These are phyloP conservation scores for peach (Prunus persica) DNA, from an alignment of 306 rosid genomes.

Conservation along the genomic window DNA sequence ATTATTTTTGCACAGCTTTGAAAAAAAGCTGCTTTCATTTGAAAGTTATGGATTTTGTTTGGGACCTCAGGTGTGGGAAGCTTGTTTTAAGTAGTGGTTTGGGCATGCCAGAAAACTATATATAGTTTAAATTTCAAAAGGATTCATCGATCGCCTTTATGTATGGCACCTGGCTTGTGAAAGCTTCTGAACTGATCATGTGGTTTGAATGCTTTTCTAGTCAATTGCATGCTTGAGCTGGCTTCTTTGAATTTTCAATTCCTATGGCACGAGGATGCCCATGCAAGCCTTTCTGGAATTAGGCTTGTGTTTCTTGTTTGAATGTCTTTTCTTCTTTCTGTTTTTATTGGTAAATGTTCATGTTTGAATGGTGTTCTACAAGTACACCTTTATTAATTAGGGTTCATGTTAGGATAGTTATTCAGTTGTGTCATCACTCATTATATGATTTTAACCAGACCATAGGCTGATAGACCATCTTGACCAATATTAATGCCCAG, in stretches of 20 bases:
- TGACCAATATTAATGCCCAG: no score
- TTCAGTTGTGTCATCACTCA: no score
- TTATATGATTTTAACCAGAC: no score
- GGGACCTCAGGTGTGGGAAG: constrained; percentile 31
- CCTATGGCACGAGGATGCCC: constrained; percentile 4
- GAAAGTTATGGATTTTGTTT: constrained; percentile 32
- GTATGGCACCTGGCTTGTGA: constrained; percentile 11
- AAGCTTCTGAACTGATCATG: constrained; percentile 3
- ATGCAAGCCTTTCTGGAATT: background rate
- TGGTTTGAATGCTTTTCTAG: constrained; percentile 26
- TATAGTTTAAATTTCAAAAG: background rate
- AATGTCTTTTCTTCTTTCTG: no score
- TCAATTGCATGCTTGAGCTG: constrained; percentile 27
- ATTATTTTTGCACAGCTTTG: constrained; percentile 25
- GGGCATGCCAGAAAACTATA: background rate
- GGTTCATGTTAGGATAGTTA: no score
- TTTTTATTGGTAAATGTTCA: no score
- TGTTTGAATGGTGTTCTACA: no score
- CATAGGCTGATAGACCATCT: no score
- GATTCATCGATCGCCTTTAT: background rate
- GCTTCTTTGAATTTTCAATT: background rate
- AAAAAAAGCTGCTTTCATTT: constrained; percentile 37
- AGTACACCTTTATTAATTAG: no score
- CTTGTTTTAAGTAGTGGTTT: background rate
- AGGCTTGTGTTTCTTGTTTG: background rate